Base-by-base conservation (phyloP, 768 basidiomycete species). In the Gymnopilus junonius region DNA sequence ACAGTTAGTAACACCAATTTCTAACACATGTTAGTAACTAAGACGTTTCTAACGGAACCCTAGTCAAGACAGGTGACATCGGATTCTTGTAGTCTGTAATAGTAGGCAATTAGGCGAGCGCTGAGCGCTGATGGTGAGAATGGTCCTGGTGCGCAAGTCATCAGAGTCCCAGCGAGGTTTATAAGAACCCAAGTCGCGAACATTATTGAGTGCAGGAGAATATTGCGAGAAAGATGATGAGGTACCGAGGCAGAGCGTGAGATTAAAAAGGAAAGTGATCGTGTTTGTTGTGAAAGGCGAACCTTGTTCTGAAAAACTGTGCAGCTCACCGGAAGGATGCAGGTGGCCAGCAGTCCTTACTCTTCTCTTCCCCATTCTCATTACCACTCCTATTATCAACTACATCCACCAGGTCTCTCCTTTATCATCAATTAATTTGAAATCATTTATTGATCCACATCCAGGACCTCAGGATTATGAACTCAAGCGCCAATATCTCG, bases 291-390 rank as follows among this genome's bases (percentile, higher is more conserved):
- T 50, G 25, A 42, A 55, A 57, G 69, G 67, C 78, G 78, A 89
- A 89, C 85, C 77, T 88, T 88, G 86, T 85, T 80, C 69, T 70
- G 79, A 82, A 83, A 85, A 89, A 89, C 87, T 89, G 85, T 89
- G 86, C 85, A 89, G 87, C 77, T 82, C 77, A 69, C 72, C 83
- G 84, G 84, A 82, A 82, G 79, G 76, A 88, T 88, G 87, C 85
- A 88, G 81, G 74, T 78, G 67, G 77, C 78, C 67, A 79, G 73
- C 62, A 78, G 72, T 62, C 67, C 80, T 59, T 77, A 76, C 70
- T 64, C 75, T 72, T 67, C 75, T 72, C 62, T 78, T 74, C 63
- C 64, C 55, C 71, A 74, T 55, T 58, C 74, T 57, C 70, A 65
- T 69, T 75, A 66, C 66, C 68, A 59, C 68, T 56, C 68, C 48